A percentile compares a stretch with the other conserved stretches of the same genome.
Evolutionary conservation across 805 yeast species (phyloP).

Genomic region (Schwanniomyces occidentalis): DNA sequence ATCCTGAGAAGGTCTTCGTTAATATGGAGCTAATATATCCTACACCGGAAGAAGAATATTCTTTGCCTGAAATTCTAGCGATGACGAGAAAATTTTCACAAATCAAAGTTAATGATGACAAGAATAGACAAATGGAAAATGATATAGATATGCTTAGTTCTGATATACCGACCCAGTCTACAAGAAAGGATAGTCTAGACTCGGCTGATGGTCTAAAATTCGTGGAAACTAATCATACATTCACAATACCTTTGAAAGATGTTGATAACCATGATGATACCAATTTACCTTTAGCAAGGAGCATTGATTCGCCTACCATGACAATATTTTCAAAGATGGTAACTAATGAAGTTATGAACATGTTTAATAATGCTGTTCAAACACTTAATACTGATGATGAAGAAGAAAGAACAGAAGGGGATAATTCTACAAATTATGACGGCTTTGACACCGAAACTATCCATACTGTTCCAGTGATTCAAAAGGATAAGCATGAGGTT

Average conservation of each 20-base stretch:
- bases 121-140: no score
- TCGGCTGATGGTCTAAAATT: no score
- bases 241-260: slow-evolving; percentile 49
- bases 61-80: slow-evolving; percentile 66
- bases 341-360: slow-evolving; percentile 66
- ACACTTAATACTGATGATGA: slow-evolving; percentile 31
- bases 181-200: no score
- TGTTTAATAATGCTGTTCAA: slow-evolving; percentile 64
- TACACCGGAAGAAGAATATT: slow-evolving; percentile 48
- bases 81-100: slow-evolving; percentile 35
- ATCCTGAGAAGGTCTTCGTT: slow-evolving; percentile 56
- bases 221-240: slow-evolving; percentile 26
- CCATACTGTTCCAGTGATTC: slow-evolving; percentile 10
- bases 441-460: slow-evolving; percentile 55
- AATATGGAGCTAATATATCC: slow-evolving; percentile 62
- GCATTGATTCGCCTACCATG: slow-evolving; percentile 69
- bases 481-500: slow-evolving; percentile 2
- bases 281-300: slow-evolving; percentile 10
- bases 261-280: slow-evolving; percentile 19
- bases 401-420: slow-evolving; percentile 21
- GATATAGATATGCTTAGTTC: no score
- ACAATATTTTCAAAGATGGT: slow-evolving; percentile 78
- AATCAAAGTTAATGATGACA: neutral
- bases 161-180: no score
- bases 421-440: slow-evolving; percentile 36